Conservation (phyloP, 176 grass and related monocot species). For the Coix lacrymajobi region DNA sequence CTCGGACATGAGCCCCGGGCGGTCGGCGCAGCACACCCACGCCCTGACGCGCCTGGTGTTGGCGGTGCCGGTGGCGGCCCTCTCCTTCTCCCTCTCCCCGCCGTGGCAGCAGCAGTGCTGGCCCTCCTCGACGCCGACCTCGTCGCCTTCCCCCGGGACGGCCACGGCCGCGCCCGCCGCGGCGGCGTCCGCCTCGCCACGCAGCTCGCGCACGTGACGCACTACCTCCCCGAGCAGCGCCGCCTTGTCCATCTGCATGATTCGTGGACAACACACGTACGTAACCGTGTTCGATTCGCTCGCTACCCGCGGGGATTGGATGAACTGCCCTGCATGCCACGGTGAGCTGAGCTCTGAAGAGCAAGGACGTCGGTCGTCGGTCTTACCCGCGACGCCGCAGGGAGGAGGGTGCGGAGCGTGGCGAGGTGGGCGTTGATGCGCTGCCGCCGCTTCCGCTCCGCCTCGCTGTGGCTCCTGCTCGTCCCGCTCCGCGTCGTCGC, state of each 20-base stretch:
- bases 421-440: conserved; percentile 90
- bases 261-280: background rate
- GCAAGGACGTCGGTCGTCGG: background rate
- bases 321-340: background rate
- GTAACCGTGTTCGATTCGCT: background rate
- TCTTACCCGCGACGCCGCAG: conserved; percentile 65
- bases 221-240: conserved; percentile 81
- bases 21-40: conserved; percentile 86
- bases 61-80: background rate
- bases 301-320: background rate
- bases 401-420: conserved; percentile 81
- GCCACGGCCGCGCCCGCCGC: conserved; percentile 46
- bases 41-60: conserved; percentile 40
- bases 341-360: background rate
- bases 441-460: conserved; percentile 79
- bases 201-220: conserved; percentile 62
- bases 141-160: conserved; percentile 63
- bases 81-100: background rate
- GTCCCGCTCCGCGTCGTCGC: conserved; percentile 8
- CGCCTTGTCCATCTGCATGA: conserved; percentile 76
- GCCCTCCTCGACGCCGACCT: conserved; percentile 65
- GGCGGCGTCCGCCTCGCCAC: conserved; percentile 41
- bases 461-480: conserved; percentile 80
- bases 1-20: conserved; percentile 81
- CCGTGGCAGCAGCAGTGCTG: background rate